These are phyloP conservation scores for Tolypocladium capitatum DNA, from an alignment of 2,329 filamentous ascomycete genomes.

Conservation along the genomic window DNA sequence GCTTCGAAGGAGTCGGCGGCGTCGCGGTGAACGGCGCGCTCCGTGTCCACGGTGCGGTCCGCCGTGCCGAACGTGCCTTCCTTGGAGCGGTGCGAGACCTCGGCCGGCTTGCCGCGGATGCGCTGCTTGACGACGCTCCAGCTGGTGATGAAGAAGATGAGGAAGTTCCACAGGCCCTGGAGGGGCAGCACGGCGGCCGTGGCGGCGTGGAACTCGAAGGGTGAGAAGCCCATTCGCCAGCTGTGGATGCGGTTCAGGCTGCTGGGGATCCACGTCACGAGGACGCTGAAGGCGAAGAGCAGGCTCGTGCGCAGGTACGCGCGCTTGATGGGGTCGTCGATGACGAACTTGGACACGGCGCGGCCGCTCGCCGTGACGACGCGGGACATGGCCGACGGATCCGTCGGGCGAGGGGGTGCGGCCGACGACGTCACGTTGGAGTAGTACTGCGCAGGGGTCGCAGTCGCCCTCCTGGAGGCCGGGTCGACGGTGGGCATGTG, in stretches of 20 bases:
- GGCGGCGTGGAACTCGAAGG: conserved; percentile 54
- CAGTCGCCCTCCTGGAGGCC: conserved; percentile 10
- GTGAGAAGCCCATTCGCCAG: conserved; percentile 38
- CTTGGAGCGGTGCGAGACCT: not conserved
- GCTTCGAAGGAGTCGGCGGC: conserved; percentile 14
- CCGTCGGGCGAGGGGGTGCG: not conserved
- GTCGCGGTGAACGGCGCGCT: not conserved
- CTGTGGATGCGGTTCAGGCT: conserved; percentile 64
- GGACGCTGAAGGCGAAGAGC: conserved; percentile 45
- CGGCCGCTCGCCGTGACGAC: conserved; percentile 11
- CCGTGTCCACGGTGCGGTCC: conserved; percentile 2
- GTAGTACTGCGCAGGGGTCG: conserved; percentile 15
- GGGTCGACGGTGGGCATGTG: conserved; percentile 7
- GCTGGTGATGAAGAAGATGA: conserved; percentile 62
- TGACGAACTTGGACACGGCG: conserved; percentile 21
- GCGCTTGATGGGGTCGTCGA: conserved; percentile 43
- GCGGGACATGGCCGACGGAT: conserved; percentile 4
- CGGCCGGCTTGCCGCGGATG: conserved; percentile 1
- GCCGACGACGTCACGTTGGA: conserved; percentile 20
- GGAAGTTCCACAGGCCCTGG: conserved; percentile 68
- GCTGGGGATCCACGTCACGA: conserved; percentile 52
- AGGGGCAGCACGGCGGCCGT: conserved; percentile 61
- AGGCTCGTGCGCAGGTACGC: conserved; percentile 48
- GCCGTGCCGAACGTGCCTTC: conserved; percentile 1
- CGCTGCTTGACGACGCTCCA: conserved; percentile 18